Evolutionary conservation across 1,139 yeast genomes (phyloP).

Genomic region (Trichomonascaceae sp.): DNA sequence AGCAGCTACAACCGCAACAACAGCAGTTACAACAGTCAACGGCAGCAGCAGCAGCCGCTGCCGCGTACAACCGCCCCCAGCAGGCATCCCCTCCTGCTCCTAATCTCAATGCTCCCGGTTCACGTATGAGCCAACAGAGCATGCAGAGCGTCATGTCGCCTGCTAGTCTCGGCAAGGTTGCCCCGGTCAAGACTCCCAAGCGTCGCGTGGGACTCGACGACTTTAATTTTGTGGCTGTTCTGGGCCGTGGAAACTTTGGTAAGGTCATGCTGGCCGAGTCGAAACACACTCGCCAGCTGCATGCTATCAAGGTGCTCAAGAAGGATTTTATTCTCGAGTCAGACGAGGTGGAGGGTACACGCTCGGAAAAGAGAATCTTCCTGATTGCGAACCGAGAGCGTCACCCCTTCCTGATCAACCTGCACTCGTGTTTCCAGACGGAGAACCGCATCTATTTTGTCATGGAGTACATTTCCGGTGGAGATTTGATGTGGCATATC

Average conservation of each 20-base stretch:
- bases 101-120: too few relatives aligned
- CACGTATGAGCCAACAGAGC: neutral
- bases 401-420: slow-evolving; percentile 84
- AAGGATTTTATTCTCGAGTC: slow-evolving; percentile 90
- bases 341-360: slow-evolving; percentile 91
- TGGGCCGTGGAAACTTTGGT: slow-evolving; percentile 97
- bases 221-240: slow-evolving; percentile 82
- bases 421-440: slow-evolving; percentile 95
- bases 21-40: slow-evolving; percentile 12
- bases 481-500: slow-evolving; percentile 98
- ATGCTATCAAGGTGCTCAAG: slow-evolving; percentile 92
- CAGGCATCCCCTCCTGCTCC: neutral
- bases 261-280: slow-evolving; percentile 95
- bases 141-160: neutral
- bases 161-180: neutral
- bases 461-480: slow-evolving; percentile 96
- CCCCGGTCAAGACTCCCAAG: slow-evolving; percentile 5
- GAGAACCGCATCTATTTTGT: slow-evolving; percentile 95
- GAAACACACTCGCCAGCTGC: slow-evolving; percentile 58
- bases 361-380: slow-evolving; percentile 86
- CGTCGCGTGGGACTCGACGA: slow-evolving; percentile 89
- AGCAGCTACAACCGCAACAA: too few relatives aligned
- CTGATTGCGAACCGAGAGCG: slow-evolving; percentile 77
- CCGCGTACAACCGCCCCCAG: neutral
- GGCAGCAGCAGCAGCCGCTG: slow-evolving; percentile 2